phyloP scores from a whole-genome alignment of 2,329 filamentous ascomycete genomes.

The Ascochyta lentis region DNA sequence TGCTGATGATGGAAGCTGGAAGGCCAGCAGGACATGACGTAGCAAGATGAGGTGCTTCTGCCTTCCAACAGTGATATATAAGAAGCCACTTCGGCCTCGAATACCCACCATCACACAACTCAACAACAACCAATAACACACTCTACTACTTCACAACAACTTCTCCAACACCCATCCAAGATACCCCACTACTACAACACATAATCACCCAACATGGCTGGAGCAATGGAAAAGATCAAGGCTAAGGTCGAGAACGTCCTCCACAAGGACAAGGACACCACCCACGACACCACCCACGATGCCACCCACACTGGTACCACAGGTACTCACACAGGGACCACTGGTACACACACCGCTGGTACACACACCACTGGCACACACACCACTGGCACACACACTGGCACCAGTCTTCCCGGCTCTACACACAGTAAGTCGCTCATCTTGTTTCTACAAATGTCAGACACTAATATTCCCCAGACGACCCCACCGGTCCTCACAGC shows the following conservation, averaged over 20 bases:
- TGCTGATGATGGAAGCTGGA: slow-evolving; percentile 21
- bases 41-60: slow-evolving; percentile 18
- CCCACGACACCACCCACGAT: slow-evolving; percentile 17
- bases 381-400: slow-evolving; percentile 17
- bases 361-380: background rate
- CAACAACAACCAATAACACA: slow-evolving; percentile 19
- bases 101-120: slow-evolving; percentile 15
- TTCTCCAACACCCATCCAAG: slow-evolving; percentile 6
- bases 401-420: slow-evolving; percentile 11
- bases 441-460: background rate
- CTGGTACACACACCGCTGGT: slow-evolving; percentile 10
- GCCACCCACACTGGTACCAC: slow-evolving; percentile 10
- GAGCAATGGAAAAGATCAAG: slow-evolving; percentile 47
- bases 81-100: slow-evolving; percentile 12
- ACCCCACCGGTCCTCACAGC: slow-evolving; percentile 42
- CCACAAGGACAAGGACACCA: slow-evolving; percentile 44
- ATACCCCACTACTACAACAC: slow-evolving; percentile 14
- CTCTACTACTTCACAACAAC: slow-evolving; percentile 5
- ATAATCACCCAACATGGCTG: slow-evolving; percentile 31
- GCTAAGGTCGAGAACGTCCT: slow-evolving; percentile 47
- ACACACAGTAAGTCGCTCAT: slow-evolving; percentile 23
- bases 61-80: slow-evolving; percentile 24
- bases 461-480: slow-evolving; percentile 23
- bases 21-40: slow-evolving; percentile 28
- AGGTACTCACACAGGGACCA: slow-evolving; percentile 13